Evolutionary conservation across 768 basidiomycete species (phyloP).

Genomic region (Holtermanniella nyarrowii): DNA sequence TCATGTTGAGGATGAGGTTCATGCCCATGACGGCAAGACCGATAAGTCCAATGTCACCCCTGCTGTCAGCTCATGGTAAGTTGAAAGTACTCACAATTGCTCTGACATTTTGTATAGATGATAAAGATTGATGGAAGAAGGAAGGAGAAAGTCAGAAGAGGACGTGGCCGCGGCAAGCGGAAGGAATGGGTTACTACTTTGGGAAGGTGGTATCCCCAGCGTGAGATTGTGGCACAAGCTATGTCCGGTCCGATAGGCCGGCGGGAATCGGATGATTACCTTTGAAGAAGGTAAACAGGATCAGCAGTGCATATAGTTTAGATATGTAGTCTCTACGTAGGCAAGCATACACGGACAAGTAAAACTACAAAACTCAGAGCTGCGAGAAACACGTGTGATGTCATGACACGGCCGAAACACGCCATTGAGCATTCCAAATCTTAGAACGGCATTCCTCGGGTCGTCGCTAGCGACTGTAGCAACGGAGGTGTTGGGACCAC

Average conservation of each 20-base stretch:
- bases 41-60: constrained; percentile 96
- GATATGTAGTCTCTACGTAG: background rate
- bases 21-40: constrained; percentile 99
- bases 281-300: background rate
- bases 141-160: background rate
- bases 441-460: too few relatives aligned
- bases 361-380: too few relatives aligned
- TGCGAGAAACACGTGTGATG: too few relatives aligned
- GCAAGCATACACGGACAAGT: background rate
- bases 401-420: too few relatives aligned
- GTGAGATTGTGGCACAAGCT: too few relatives aligned
- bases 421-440: too few relatives aligned
- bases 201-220: too few relatives aligned
- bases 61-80: constrained; percentile 35
- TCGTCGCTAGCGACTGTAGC: too few relatives aligned
- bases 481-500: too few relatives aligned
- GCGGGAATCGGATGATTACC: background rate
- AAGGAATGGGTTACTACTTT: too few relatives aligned
- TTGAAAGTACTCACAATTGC: background rate
- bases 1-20: constrained; percentile 97
- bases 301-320: background rate
- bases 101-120: background rate
- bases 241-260: background rate
- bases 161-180: background rate
- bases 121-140: background rate